These are phyloP conservation scores for Trichophyton simii DNA, from an alignment of 2,329 filamentous ascomycete genomes.

Conservation along the genomic window DNA sequence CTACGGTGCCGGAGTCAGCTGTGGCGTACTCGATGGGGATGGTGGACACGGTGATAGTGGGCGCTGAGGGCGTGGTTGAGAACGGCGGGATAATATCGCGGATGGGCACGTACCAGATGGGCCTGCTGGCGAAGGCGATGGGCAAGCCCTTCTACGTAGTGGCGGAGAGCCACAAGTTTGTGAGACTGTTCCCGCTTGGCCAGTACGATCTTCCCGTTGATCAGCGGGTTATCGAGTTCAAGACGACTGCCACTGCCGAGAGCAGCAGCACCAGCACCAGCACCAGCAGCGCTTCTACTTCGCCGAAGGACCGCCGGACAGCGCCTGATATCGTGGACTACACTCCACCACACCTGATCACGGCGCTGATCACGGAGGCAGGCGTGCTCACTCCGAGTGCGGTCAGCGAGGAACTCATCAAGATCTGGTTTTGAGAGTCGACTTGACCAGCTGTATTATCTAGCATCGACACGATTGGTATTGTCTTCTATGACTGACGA, in stretches of 20 bases:
- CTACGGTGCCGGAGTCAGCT: conserved; percentile 62
- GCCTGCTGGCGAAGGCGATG: conserved; percentile 59
- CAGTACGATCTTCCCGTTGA: conserved; percentile 71
- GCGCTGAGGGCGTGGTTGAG: conserved; percentile 75
- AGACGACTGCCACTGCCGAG: conserved; percentile 37
- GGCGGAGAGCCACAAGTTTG: conserved; percentile 93
- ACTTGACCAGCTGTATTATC: not conserved
- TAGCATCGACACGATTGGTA: not conserved
- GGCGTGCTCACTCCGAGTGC: conserved; percentile 52
- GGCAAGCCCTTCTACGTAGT: conserved; percentile 80
- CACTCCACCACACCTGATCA: conserved; percentile 49
- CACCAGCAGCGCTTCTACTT: not conserved
- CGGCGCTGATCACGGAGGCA: conserved; percentile 52
- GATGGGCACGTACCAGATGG: conserved; percentile 78
- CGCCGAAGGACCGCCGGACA: not conserved
- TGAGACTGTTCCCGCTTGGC: conserved; percentile 68
- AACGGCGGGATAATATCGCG: conserved; percentile 87
- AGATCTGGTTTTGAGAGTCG: conserved; percentile 40
- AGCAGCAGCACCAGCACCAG: conserved; percentile 37
- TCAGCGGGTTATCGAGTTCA: conserved; percentile 66
- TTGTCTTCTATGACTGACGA: too few species aligned
- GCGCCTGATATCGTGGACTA: conserved; percentile 32
- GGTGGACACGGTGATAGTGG: conserved; percentile 56
- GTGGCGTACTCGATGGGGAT: conserved; percentile 67
- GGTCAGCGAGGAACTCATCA: conserved; percentile 55